Evolutionary conservation across 495 filamentous ascomycete species (phyloP).

Genomic region (Hyaloscypha hepaticicola): DNA sequence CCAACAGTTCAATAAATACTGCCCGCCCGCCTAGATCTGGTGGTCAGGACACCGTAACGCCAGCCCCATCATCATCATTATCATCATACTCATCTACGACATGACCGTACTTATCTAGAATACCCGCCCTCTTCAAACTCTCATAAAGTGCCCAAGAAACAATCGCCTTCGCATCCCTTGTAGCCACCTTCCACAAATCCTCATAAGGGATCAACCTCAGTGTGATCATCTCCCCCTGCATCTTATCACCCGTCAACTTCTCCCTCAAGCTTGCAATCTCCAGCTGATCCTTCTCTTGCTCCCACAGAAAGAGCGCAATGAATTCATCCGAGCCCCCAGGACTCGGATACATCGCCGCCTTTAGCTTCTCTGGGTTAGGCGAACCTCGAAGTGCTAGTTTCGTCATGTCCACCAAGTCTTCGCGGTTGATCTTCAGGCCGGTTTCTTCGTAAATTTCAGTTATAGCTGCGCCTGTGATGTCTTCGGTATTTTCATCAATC

Average conservation of each 20-base stretch:
- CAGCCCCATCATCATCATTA: not conserved
- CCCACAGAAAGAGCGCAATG: slow-evolving; percentile 72
- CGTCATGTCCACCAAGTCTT: slow-evolving; percentile 68
- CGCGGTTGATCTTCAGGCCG: slow-evolving; percentile 46
- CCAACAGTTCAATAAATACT: no score
- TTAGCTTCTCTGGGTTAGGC: slow-evolving; percentile 39
- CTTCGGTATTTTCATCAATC: slow-evolving; percentile 68
- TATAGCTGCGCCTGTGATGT: slow-evolving; percentile 73
- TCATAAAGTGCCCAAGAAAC: slow-evolving; percentile 76
- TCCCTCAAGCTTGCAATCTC: slow-evolving; percentile 65
- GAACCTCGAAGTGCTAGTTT: slow-evolving; percentile 44
- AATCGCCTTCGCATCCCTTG: slow-evolving; percentile 76
- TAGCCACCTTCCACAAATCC: slow-evolving; percentile 73
- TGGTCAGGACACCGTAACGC: not conserved
- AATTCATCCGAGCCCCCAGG: slow-evolving; percentile 83
- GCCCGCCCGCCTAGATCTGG: not conserved
- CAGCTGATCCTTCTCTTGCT: slow-evolving; percentile 62
- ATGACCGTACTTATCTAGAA: slow-evolving; percentile 1
- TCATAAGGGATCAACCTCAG: slow-evolving; percentile 67
- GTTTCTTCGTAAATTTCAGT: slow-evolving; percentile 82
- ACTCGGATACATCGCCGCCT: slow-evolving; percentile 68
- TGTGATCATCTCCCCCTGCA: slow-evolving; percentile 66
- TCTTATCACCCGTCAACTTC: slow-evolving; percentile 71
- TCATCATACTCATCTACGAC: not conserved
- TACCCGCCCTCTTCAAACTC: slow-evolving; percentile 51